Evolutionary conservation across 805 yeast genomes (phyloP), one percentile per base, ranked within the genome.

Genomic region (Schwanniomyces pseudopolymorphus): DNA sequence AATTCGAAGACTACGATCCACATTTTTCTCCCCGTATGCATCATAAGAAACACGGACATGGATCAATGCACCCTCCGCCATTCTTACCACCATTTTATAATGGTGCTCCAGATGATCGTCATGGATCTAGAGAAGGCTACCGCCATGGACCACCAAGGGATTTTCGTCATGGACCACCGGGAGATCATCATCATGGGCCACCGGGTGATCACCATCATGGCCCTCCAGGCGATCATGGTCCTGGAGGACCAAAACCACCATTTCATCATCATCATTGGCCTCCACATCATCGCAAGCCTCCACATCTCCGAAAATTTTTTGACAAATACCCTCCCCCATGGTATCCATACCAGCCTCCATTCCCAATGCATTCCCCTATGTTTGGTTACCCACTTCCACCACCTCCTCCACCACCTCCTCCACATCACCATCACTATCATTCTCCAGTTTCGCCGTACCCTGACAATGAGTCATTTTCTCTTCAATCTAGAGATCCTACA

Each of bases 391-490:
- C 39, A 39, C 45, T 21, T 24, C 46, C 39, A 24, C 38, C 43
- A 14, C 40, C 40, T 21, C 40, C 31, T 14, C 40, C 42, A 11
- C 42, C 42, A 17, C 46, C 40, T 17, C 35, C 46, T 10, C 46
- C 22, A 31, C 57, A 17, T 14, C 45, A 17, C 10, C 46, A 27
- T 38, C 43, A 43, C 33, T 33, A 19, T 27, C 52, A n/a, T 22
- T 20, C 8, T 40, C 11, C 41, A 26, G 10, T 5, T 14, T 33
- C 39, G 8, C 36, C 22, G 13, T 28, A 26, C 28, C 16, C 19
- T 3, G 24, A 11, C 2, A 31, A 17, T 16, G 35, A 16, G 3
- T 7, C 19, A 14, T 31, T 16, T 14, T 5, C 19, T 31, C 14
- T 7, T 10, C 20, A 3, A 14, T 31, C 35, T 31, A 31, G 20